phyloP scores from a whole-genome alignment of 768 basidiomycete species.

The Infundibulicybe gibba region DNA sequence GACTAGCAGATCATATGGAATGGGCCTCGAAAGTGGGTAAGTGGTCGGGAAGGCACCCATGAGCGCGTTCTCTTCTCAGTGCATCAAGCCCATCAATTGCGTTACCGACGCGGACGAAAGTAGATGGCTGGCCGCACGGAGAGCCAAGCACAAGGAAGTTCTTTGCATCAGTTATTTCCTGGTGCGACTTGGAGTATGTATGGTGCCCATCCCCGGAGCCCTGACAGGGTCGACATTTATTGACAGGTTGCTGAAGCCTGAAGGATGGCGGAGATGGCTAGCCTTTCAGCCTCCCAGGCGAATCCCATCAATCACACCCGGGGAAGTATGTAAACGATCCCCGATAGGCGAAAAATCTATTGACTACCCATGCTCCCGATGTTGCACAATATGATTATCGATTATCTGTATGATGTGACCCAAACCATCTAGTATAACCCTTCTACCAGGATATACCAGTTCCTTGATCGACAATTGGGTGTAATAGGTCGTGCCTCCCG shows the following conservation, averaged over 20 bases:
- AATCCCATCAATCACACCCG: neutral
- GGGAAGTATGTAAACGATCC: neutral
- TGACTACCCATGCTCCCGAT: no score
- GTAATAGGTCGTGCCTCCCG: no score
- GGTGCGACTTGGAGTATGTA: no score
- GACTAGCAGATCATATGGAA: constrained; percentile 13
- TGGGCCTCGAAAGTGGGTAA: no score
- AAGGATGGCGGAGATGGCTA: neutral
- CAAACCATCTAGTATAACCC: no score
- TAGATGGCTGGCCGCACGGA: constrained; percentile 23
- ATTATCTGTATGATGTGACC: no score
- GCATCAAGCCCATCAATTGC: neutral
- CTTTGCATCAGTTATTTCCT: constrained; percentile 25
- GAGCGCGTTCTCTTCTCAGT: constrained; percentile 33
- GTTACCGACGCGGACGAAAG: neutral
- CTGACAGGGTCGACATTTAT: neutral
- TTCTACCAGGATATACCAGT: no score
- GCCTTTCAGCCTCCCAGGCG: neutral
- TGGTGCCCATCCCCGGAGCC: neutral
- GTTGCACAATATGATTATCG: no score
- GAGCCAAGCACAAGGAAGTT: constrained; percentile 33
- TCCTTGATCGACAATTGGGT: no score
- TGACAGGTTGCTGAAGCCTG: neutral
- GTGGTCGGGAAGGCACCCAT: no score
- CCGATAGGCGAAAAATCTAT: no score